Conservation (phyloP, 106 monocot species). For the Xerophyta viscosa region DNA sequence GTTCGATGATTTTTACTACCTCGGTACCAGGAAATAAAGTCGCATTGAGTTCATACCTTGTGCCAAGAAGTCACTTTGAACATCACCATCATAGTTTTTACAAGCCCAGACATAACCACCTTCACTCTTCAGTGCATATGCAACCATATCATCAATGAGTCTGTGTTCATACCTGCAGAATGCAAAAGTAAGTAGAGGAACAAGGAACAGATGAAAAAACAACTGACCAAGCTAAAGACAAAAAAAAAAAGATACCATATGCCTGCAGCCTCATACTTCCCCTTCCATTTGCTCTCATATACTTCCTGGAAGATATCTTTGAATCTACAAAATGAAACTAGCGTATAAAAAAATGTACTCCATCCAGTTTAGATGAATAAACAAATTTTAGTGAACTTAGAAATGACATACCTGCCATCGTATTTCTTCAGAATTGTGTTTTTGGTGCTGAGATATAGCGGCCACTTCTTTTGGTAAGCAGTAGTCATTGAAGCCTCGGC, state of each 20-base stretch:
- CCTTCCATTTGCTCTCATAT: conserved; percentile 75
- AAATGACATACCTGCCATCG: conserved; percentile 72
- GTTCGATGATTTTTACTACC: too few species aligned
- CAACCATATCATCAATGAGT: conserved; percentile 99
- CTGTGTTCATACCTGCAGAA: conserved; percentile 90
- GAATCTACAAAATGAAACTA: conserved; percentile 76
- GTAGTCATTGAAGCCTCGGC: conserved; percentile 94
- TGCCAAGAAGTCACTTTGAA: conserved; percentile 96
- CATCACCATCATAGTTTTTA: conserved; percentile 98
- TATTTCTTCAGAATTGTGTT: conserved; percentile 98
- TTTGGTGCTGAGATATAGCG: conserved; percentile 98
- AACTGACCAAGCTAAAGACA: too few species aligned
- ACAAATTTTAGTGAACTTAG: neutral
- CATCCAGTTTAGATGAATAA: too few species aligned
- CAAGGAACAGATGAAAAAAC: too few species aligned
- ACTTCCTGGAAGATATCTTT: conserved; percentile 97
- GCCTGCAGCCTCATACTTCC: conserved; percentile 79
- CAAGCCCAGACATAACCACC: conserved; percentile 98
- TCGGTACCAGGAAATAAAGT: too few species aligned
- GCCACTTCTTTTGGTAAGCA: conserved; percentile 90
- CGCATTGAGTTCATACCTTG: too few species aligned
- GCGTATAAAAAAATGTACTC: too few species aligned
- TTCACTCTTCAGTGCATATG: conserved; percentile 87
- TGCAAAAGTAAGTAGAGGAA: conserved; percentile 1
- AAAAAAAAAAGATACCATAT: too few species aligned